Conservation (phyloP, 768 basidiomycete species). For the Lactarius pseudohatsudake region DNA sequence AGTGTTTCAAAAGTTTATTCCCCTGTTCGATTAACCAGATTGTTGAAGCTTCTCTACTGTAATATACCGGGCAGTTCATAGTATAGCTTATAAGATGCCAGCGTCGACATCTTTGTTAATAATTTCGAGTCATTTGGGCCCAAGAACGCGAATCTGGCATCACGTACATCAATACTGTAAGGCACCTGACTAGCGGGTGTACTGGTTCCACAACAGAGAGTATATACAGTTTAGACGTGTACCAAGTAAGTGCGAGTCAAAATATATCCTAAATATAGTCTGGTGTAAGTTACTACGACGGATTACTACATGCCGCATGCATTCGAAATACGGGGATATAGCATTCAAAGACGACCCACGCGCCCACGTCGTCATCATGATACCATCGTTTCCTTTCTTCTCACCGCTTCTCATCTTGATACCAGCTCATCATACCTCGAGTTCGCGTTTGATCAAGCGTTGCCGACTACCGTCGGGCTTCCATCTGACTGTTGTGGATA, state of each 20-base stretch:
- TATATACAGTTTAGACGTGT: neutral
- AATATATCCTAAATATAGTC: neutral
- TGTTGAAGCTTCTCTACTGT: constrained; percentile 5
- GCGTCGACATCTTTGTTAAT: neutral
- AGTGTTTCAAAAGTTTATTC: constrained; percentile 44
- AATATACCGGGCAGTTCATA: neutral
- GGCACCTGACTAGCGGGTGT: no score
- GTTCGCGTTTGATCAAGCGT: neutral
- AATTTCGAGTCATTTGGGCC: neutral
- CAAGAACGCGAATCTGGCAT: neutral
- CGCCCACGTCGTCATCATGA: no score
- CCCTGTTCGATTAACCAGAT: constrained; percentile 39
- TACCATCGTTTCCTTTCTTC: no score
- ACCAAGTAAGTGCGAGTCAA: neutral
- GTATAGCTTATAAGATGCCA: neutral
- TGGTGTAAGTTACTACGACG: neutral
- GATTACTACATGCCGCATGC: neutral
- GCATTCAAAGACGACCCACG: neutral
- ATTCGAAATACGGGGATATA: neutral
- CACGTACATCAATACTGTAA: no score
- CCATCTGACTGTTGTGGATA: neutral
- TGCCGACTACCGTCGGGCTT: neutral
- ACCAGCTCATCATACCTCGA: neutral
- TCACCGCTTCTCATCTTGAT: no score
- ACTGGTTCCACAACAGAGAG: neutral